A percentile compares a stretch with the other conserved stretches of the same genome.
Evolutionary conservation across 495 filamentous ascomycete species (phyloP).

Genomic region (Aspergillus diversus): DNA sequence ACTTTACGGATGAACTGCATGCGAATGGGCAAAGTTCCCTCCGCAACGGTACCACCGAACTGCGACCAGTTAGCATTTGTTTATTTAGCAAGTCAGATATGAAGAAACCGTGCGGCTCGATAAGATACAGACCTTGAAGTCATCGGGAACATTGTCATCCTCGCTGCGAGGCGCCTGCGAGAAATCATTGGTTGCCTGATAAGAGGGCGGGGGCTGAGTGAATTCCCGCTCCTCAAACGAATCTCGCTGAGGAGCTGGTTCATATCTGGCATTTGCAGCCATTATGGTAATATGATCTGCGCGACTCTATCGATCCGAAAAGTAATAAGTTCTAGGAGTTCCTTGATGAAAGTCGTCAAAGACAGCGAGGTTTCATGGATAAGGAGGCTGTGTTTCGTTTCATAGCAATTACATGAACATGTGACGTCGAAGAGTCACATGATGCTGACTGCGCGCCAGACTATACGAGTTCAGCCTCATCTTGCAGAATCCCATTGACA

Average conservation of each 20-base stretch:
- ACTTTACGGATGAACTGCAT: slow-evolving; percentile 98
- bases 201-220: slow-evolving; percentile 82
- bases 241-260: slow-evolving; percentile 72
- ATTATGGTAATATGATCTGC: slow-evolving; percentile 41
- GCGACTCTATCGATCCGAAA: slow-evolving; percentile 3
- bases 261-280: slow-evolving; percentile 71
- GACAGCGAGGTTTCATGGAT: background rate
- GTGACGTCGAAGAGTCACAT: slow-evolving; percentile 26
- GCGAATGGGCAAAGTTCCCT: slow-evolving; percentile 91
- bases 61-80: slow-evolving; percentile 35
- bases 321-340: background rate
- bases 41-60: slow-evolving; percentile 89
- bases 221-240: slow-evolving; percentile 68
- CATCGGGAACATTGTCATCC: slow-evolving; percentile 91
- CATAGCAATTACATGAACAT: slow-evolving; percentile 1
- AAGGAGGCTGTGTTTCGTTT: background rate
- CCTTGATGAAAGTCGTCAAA: background rate
- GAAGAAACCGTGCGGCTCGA: background rate
- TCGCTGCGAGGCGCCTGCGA: slow-evolving; percentile 70
- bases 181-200: slow-evolving; percentile 49
- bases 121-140: slow-evolving; percentile 75
- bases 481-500: background rate
- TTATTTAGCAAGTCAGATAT: background rate
- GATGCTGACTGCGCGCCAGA: slow-evolving; percentile 9
- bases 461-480: background rate